phyloP scores from a whole-genome alignment of 2,329 filamentous ascomycete species.

The Tetracladium maxilliforme region DNA sequence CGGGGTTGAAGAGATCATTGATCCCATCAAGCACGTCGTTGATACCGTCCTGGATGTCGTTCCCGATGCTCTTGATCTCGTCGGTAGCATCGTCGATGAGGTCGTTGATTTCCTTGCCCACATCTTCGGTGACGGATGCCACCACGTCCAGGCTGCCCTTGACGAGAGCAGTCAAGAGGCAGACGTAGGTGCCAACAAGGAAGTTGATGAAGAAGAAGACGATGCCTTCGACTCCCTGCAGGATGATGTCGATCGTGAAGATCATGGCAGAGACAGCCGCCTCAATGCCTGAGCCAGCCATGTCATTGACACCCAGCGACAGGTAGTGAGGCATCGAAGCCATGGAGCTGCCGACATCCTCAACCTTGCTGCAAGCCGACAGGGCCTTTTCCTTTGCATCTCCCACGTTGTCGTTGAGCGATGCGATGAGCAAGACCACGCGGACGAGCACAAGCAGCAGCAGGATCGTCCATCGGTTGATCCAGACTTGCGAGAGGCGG shows the following conservation, averaged over 20 bases:
- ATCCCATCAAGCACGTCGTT: conserved; percentile 40
- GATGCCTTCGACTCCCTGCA: conserved; percentile 75
- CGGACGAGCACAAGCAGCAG: conserved; percentile 74
- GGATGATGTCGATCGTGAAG: conserved; percentile 59
- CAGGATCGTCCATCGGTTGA: conserved; percentile 93
- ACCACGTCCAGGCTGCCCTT: conserved; percentile 64
- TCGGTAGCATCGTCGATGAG: conserved; percentile 26
- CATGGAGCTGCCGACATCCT: conserved; percentile 87
- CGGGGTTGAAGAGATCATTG: conserved; percentile 27
- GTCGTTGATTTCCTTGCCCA: conserved; percentile 44
- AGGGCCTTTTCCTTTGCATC: conserved; percentile 71
- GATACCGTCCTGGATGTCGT: conserved; percentile 40
- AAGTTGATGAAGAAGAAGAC: conserved; percentile 89
- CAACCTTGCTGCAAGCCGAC: conserved; percentile 79
- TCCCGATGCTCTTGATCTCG: conserved; percentile 30
- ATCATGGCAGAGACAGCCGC: conserved; percentile 69
- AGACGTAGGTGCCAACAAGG: conserved; percentile 79
- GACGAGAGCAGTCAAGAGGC: conserved; percentile 72
- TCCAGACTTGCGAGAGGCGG: conserved; percentile 88
- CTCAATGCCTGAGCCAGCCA: conserved; percentile 69
- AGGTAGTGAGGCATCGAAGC: conserved; percentile 97
- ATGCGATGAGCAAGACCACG: conserved; percentile 60
- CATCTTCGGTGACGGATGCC: conserved; percentile 43
- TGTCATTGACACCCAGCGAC: conserved; percentile 71
- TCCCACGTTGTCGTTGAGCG: conserved; percentile 58